Base-by-base conservation (phyloP, 306 rosid genomes). In the Acacia confusa region DNA sequence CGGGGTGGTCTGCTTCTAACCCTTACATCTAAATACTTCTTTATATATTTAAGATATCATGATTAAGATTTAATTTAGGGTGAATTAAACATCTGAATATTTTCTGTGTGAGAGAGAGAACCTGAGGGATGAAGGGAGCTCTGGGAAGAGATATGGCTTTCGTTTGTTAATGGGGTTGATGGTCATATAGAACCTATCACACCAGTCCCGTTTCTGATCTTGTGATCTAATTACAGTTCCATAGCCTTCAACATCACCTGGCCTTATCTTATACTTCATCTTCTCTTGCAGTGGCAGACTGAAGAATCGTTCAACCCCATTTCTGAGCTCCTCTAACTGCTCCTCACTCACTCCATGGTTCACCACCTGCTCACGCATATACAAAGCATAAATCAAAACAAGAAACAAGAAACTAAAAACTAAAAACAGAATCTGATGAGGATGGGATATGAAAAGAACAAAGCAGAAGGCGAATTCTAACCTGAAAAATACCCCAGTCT, bases 401-500 rank as follows among this genome's bases (percentile, higher is more conserved):
- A 38, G 22, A 13, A 20, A 28, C 5, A 65, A 11, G 4, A 47
- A 44, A 12, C 28, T 69, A n/a, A n/a, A n/a, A n/a, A n/a, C n/a
- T n/a, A 32, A 16, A 38, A 28, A n/a, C 4, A 68, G 22, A 47
- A 47, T 32, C 44, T 32, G 47, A 4, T 20, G 20, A 12, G 67
- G 67, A 12, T 27, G 20, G 16, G 32, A 74, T 52, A 47, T 14
- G 52, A 13, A 14, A 15, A 50, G 17, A 13, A 61, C 27, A 27
- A 20, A 61, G 19, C 9, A 27, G 7, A 27, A 61, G 67, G 19
- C 19, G 20, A 1, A 30, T 74, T 36, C 61, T 22, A 88, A 83
- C 97, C 92, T 92, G 92, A 77, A 90, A 90, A 74, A 89, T n/a
- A 43, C 94, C 97, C 94, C 94, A 90, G 1, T 86, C 87, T 57